Conservation (phyloP, 164 flowering plant genomes). For the Magnolia officinalis region DNA sequence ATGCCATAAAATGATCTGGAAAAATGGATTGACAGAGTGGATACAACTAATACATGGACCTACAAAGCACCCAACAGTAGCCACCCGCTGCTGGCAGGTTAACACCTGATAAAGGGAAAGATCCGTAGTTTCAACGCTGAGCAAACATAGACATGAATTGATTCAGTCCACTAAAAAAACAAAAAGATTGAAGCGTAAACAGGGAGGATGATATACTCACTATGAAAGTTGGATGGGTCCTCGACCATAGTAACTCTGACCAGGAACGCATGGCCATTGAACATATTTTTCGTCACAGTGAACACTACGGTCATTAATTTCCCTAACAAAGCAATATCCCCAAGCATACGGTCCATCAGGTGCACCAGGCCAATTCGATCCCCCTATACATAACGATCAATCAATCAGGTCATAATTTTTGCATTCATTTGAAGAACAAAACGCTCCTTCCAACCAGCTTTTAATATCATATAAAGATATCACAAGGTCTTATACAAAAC, state of each 20-base stretch:
- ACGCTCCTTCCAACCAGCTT: too few species aligned
- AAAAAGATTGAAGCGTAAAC: too few species aligned
- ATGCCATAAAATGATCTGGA: too few species aligned
- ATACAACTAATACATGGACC: too few species aligned
- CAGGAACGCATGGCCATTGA: slow-evolving; percentile 14
- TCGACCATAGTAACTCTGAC: slow-evolving; percentile 12
- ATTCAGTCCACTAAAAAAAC: too few species aligned
- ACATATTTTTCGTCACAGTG: slow-evolving; percentile 10
- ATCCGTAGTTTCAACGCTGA: too few species aligned
- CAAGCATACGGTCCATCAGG: slow-evolving; percentile 29
- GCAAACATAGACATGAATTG: too few species aligned
- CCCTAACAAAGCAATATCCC: slow-evolving; percentile 28
- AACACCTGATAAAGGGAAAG: too few species aligned
- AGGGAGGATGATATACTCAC: not conserved
- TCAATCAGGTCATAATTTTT: not conserved
- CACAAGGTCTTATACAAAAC: not conserved
- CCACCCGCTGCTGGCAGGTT: too few species aligned
- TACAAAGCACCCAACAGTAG: too few species aligned
- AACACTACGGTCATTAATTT: slow-evolving; percentile 3
- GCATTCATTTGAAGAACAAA: not conserved
- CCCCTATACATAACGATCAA: slow-evolving; percentile 7
- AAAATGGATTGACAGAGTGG: too few species aligned
- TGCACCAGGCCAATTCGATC: slow-evolving; percentile 22
- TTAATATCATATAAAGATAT: too few species aligned
- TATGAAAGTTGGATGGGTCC: slow-evolving; percentile 17